A percentile compares a stretch with the other conserved stretches of the same genome.
phyloP scores from a whole-genome alignment of 345 rosid genomes.

The Populus simonii region DNA sequence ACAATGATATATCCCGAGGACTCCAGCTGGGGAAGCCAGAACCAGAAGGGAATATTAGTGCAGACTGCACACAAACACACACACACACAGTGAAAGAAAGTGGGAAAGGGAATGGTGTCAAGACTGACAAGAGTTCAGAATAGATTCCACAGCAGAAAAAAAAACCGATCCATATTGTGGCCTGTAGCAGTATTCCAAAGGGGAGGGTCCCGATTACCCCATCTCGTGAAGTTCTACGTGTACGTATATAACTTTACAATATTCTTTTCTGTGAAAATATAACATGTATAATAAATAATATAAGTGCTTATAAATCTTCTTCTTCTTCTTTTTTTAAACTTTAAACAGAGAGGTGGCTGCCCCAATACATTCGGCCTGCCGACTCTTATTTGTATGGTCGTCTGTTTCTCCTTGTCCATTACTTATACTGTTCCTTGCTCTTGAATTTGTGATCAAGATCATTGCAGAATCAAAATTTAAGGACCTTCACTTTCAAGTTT shows the following conservation, averaged over 20 bases:
- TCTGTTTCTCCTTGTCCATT: conserved; percentile 26
- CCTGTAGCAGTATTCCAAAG: not conserved
- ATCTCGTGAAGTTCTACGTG: conserved; percentile 14
- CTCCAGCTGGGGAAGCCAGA: conserved; percentile 22
- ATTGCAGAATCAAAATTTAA: conserved; percentile 1
- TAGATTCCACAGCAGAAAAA: conserved; percentile 42
- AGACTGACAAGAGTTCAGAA: conserved; percentile 33
- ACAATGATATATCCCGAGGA: conserved; percentile 9
- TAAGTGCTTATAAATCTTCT: not conserved
- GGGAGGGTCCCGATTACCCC: not conserved
- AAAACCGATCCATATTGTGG: not conserved
- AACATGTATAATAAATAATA: not conserved
- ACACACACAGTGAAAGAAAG: conserved; percentile 3
- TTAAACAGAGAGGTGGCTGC: conserved; percentile 5
- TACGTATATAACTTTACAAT: not conserved
- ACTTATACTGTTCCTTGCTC: not conserved
- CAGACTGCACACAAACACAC: conserved; percentile 10
- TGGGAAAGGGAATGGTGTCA: conserved; percentile 15
- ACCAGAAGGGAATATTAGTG: conserved; percentile 39
- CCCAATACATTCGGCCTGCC: conserved; percentile 31
- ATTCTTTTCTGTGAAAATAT: not conserved
- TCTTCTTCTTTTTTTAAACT: not conserved
- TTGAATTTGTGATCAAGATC: not conserved
- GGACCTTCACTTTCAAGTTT: conserved; percentile 2
- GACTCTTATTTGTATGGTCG: conserved; percentile 9